Percentiles rank a stretch among this genome's conserved stretches.
Conservation (phyloP, 768 basidiomycete genomes). For the Coprinellus micaceus region DNA sequence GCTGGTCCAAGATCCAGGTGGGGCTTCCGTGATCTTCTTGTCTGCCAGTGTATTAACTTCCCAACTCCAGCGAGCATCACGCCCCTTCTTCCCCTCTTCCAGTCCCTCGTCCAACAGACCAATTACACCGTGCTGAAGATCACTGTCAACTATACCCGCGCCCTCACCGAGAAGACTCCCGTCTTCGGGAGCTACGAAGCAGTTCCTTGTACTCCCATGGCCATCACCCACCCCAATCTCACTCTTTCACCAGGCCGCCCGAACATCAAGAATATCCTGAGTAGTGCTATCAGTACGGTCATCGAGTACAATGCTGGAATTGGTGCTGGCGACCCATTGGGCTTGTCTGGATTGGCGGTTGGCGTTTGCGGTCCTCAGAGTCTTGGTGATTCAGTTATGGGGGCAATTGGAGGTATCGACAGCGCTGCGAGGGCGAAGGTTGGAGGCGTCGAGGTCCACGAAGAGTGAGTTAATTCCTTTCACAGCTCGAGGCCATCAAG, state of each 20-base stretch:
- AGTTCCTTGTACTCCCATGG: constrained; percentile 1
- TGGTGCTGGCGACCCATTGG: constrained; percentile 29
- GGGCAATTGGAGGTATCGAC: constrained; percentile 45
- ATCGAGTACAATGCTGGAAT: constrained; percentile 34
- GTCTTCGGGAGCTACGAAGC: constrained; percentile 20
- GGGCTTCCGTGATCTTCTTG: no score
- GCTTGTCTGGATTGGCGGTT: constrained; percentile 51
- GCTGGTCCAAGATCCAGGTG: constrained; percentile 53
- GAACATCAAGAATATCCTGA: constrained; percentile 44
- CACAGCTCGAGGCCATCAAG: no score
- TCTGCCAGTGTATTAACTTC: no score
- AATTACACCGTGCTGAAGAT: neutral
- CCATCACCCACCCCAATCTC: constrained; percentile 25
- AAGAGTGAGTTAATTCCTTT: no score
- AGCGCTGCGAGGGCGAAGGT: constrained; percentile 45
- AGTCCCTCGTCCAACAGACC: neutral
- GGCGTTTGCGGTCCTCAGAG: constrained; percentile 59
- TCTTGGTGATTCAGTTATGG: constrained; percentile 48
- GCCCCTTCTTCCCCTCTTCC: constrained; percentile 28
- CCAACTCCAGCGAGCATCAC: constrained; percentile 41
- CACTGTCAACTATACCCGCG: neutral
- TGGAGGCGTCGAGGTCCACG: constrained; percentile 58
- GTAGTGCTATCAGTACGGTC: constrained; percentile 42
- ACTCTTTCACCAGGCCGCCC: constrained; percentile 55
- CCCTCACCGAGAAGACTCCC: neutral